Conservation (phyloP, 2,329 filamentous ascomycete genomes). For the Chrysoporthe deuterocubensis region DNA sequence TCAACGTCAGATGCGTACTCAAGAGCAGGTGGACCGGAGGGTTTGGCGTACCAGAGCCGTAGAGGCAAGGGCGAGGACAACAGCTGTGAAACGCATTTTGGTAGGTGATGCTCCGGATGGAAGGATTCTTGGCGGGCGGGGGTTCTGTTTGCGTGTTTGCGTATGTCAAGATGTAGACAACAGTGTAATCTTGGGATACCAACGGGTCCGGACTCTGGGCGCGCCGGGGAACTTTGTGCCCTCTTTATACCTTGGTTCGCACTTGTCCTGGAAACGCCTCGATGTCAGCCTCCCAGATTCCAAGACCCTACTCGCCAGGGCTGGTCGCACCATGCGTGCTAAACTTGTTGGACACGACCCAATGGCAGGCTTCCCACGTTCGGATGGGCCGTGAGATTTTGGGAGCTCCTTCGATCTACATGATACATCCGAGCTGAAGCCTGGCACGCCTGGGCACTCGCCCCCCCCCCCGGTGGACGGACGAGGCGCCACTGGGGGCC, state of each 20-base stretch:
- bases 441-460: background rate
- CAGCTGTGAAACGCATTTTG: conserved; percentile 55
- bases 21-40: too few species aligned
- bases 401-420: background rate
- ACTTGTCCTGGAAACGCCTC: background rate
- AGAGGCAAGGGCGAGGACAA: conserved; percentile 41
- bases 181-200: background rate
- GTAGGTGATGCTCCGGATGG: background rate
- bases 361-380: background rate
- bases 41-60: conserved; percentile 18
- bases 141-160: background rate
- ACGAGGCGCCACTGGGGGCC: too few species aligned
- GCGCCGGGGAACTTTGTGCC: background rate
- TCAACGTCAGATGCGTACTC: background rate
- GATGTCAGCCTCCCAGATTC: background rate
- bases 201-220: background rate
- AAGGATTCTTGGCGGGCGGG: background rate
- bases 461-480: too few species aligned
- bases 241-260: background rate
- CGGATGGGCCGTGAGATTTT: conserved; percentile 1
- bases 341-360: background rate
- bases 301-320: background rate
- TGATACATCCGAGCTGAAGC: background rate
- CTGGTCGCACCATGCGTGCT: conserved; percentile 2
- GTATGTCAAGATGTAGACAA: background rate